These are phyloP conservation scores for Gryganskiella cystojenkinii DNA, from an alignment of 192 early-diverging fungal species.

Conservation along the genomic window DNA sequence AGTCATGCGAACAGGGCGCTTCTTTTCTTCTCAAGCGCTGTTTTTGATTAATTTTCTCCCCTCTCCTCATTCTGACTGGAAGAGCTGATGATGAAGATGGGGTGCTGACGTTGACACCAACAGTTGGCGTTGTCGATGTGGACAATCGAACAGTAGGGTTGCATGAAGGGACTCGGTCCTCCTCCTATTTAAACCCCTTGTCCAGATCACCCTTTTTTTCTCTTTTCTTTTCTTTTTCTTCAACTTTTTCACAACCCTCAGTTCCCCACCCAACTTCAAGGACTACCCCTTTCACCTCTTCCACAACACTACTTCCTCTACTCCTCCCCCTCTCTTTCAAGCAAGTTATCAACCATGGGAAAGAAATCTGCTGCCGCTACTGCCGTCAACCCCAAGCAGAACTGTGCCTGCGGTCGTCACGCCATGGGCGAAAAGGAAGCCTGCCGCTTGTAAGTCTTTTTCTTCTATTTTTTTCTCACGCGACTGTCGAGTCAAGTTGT, in stretches of 20 bases:
- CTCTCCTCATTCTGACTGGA: no score
- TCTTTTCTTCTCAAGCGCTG: no score
- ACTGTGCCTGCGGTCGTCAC: conserved; percentile 25
- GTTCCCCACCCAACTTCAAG: conserved; percentile 9
- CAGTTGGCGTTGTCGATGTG: no score
- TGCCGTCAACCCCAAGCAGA: conserved; percentile 20
- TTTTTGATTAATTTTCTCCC: no score
- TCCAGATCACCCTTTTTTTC: not conserved
- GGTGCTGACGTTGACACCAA: no score
- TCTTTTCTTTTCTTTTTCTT: not conserved
- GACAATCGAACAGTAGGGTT: no score
- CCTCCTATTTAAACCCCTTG: not conserved
- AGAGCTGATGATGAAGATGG: no score
- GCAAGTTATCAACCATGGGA: conserved; percentile 18
- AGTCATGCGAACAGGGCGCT: no score
- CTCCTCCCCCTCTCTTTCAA: not conserved
- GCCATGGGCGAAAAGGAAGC: conserved; percentile 27
- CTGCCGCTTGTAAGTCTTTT: conserved; percentile 24
- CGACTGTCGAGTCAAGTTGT: not conserved
- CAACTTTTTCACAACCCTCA: no score
- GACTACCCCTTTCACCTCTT: not conserved
- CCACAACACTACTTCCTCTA: not conserved
- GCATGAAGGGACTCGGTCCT: not conserved
- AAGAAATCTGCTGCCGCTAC: conserved; percentile 18
- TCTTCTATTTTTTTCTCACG: not conserved